Base-by-base conservation (phyloP, 108 stramenopile species). In the Chaetoceros muelleri region DNA sequence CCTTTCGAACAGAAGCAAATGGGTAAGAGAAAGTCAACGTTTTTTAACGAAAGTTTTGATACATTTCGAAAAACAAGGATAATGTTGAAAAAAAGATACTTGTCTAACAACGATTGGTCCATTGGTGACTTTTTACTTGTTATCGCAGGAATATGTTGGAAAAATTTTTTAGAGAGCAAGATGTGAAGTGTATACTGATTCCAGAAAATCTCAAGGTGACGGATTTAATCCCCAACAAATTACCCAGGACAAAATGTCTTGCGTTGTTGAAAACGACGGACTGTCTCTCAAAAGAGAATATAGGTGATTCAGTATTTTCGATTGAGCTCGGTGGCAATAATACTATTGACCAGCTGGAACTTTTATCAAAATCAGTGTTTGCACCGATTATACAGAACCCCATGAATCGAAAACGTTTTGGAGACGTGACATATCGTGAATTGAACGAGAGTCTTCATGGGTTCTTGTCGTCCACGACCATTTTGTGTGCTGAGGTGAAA, bases 401-500 rank as follows among this genome's bases (percentile, higher is more conserved):
- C 30, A 56, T 63, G 44, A 91, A 94, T 65, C 86, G 90, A 55
- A 65, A 61, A 0, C 72, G 60, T 21, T 94, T 90, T 87, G 93
- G 93, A 10, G 90, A 94, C 46, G 85, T 92, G 16, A 79, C 85
- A 1, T 81, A 81, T 26, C 73, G 78, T 16, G 90, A 94, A 52
- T 74, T 92, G 40, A 73, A 84, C 44, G 85, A 90, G 56, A 60
- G 77, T 24, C 83, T 94, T 30, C 84, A 90, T 62, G 64, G 74
- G 34, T 92, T 92, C 57, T 47, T 94, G 21, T 79, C 85, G 22
- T 78, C 75, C 46, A 73, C 84, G 10, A 67, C 84, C 18, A 93
- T 94, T 48, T 71, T 92, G 10, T 88, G 90, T 52, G 93, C 90
- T 10, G 88, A 94, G 47, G 82, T 92, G 48, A 81, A 88, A 58